phyloP scores from a whole-genome alignment of 345 rosid species.

The Citrus inodora region DNA sequence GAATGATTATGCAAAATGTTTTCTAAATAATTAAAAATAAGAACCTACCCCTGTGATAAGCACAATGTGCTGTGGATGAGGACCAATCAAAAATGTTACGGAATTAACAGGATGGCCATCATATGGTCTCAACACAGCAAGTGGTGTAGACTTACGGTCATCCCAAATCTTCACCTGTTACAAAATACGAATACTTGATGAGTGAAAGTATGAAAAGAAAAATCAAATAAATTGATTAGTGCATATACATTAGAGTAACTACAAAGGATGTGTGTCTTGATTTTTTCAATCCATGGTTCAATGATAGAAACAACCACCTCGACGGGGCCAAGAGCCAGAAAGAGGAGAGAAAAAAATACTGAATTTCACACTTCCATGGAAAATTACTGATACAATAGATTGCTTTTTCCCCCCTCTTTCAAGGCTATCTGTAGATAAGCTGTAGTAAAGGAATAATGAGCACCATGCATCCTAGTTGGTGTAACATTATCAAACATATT shows the following conservation, averaged over 20 bases:
- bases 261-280: neutral
- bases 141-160: conserved; percentile 57
- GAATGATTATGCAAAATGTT: neutral
- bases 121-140: conserved; percentile 59
- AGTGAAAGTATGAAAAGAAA: conserved; percentile 1
- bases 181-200: conserved; percentile 4
- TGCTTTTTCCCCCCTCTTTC: neutral
- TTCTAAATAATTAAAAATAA: neutral
- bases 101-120: conserved; percentile 64
- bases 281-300: neutral
- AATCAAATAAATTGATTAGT: neutral
- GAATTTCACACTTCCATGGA: neutral
- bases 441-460: neutral
- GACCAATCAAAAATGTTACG: conserved; percentile 56
- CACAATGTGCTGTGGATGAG: conserved; percentile 68
- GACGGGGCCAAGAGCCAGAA: neutral
- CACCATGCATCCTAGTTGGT: neutral
- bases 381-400: too few relatives aligned
- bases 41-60: conserved; percentile 66
- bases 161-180: conserved; percentile 77
- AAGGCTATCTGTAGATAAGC: neutral
- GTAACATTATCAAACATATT: neutral
- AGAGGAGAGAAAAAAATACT: neutral
- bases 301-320: neutral
- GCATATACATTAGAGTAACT: neutral